These are phyloP conservation scores for Leavenworthia alabamica DNA, from an alignment of 345 rosid species.

Conservation along the genomic window DNA sequence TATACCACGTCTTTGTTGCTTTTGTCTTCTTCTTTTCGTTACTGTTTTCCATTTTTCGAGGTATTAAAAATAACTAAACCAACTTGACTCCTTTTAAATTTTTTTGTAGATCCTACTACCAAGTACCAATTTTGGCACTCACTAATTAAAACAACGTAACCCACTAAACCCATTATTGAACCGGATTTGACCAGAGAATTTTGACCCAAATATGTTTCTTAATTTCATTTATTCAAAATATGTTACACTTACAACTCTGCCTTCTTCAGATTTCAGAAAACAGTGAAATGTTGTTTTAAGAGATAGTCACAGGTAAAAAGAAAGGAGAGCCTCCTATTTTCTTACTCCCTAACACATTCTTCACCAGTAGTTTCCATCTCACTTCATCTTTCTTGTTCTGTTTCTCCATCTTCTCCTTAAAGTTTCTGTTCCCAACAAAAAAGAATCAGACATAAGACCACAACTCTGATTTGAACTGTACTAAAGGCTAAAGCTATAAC, in stretches of 20 bases:
- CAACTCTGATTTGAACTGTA: not conserved
- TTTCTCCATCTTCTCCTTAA: constrained; percentile 54
- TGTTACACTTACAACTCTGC: constrained; percentile 26
- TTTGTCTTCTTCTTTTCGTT: constrained; percentile 18
- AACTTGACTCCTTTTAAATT: constrained; percentile 13
- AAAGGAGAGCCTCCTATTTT: constrained; percentile 48
- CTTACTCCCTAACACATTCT: constrained; percentile 55
- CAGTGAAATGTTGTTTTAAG: not conserved
- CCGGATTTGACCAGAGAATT: not conserved
- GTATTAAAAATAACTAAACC: constrained; percentile 15
- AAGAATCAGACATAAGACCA: not conserved
- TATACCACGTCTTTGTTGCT: constrained; percentile 13
- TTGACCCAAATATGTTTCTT: not conserved
- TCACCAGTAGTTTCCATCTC: constrained; percentile 67
- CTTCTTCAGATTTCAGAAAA: constrained; percentile 20
- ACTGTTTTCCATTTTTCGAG: constrained; percentile 17
- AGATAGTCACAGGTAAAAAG: constrained; percentile 31
- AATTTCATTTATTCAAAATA: not conserved
- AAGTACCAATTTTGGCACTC: too few relatives aligned
- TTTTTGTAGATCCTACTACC: not conserved
- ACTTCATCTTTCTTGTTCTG: constrained; percentile 72
- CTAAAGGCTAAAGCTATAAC: not conserved
- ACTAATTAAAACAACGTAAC: too few relatives aligned
- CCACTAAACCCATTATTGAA: too few relatives aligned
- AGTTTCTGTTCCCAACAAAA: constrained; percentile 39